Evolutionary conservation across 2,329 filamentous ascomycete genomes (phyloP), one percentile per base, ranked within the genome.

Genomic region (Fonsecaea monophora): DNA sequence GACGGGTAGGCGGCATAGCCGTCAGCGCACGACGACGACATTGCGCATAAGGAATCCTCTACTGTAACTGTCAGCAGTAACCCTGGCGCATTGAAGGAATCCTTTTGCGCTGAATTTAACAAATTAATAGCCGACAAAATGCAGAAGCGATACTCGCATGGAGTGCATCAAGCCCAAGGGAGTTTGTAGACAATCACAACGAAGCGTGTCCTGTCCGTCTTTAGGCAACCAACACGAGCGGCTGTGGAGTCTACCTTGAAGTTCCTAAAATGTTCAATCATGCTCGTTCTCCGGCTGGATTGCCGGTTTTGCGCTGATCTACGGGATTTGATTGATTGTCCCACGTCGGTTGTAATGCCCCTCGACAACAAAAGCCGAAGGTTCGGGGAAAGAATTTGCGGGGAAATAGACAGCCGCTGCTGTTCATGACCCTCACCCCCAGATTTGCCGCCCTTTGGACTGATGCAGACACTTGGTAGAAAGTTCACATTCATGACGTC

Each of bases 341-440:
- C 30, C 50, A 50, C 18, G 57, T 60, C 57, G 57, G 57, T 40
- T 60, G 30, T 37, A 21, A 34, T 60, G 30, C 21, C 42, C 57
- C 9, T 50, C 18, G 45, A 18, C 42, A 30, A 50, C 45, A 50
- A 50, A 50, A 50, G 45, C 45, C 45, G 45, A 25, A 50, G 8
- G 5, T 30, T 50, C 21, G 9, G 25, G 45, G 45, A 8, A 25
- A 25, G 4, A 32, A 32, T 53, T 60, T 13, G 25, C 40, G 42
- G 38, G 57, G 57, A 53, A 50, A 50, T 30, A 32, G 25, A 40
- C 40, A 53, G 37, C 37, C 30, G 15, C 57, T 50, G 57, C 38
- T 10, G n/a, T 32, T 25, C n/a, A 60, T 15, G 30, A 53, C 25
- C 40, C 42, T 15, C 30, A 9, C 40, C 57, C 57, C 57, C 21